phyloP scores from a whole-genome alignment of 2,329 filamentous ascomycete genomes.

The Fusarium succisae region DNA sequence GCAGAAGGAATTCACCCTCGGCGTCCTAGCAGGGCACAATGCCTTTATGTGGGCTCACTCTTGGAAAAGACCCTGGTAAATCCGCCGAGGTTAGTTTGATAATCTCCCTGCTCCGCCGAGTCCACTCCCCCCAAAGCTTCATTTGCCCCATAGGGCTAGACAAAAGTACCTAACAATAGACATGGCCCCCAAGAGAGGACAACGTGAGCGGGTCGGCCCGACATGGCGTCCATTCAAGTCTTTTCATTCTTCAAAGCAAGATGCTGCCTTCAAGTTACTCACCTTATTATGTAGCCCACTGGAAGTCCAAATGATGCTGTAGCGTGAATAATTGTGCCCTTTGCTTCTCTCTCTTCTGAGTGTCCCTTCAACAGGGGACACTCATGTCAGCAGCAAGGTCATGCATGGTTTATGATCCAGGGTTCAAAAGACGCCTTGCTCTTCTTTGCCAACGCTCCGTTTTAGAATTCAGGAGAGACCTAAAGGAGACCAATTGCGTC shows the following conservation, averaged over 20 bases:
- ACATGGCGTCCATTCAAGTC: neutral
- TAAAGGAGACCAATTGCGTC: neutral
- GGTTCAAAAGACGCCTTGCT: neutral
- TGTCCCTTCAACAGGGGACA: neutral
- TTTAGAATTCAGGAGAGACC: neutral
- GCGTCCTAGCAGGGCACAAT: neutral
- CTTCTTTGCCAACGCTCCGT: neutral
- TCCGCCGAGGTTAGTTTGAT: neutral
- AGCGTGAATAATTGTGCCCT: fast-evolving
- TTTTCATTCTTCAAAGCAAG: neutral
- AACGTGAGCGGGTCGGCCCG: neutral
- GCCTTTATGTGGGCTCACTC: neutral
- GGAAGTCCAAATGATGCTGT: no score
- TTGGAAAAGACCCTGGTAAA: neutral
- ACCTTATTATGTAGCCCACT: fast-evolving
- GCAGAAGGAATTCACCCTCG: neutral
- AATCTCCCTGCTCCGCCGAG: neutral
- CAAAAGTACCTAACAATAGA: neutral
- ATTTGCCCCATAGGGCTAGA: neutral
- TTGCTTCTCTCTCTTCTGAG: neutral
- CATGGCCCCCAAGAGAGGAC: neutral
- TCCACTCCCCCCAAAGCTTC: neutral
- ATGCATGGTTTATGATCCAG: neutral
- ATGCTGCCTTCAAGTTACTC: fast-evolving
- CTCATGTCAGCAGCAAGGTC: neutral